Percentiles rank a stretch among this genome's conserved stretches.
Conservation (phyloP, 1,139 yeast genomes). For the Debaryomycetaceae sp. region DNA sequence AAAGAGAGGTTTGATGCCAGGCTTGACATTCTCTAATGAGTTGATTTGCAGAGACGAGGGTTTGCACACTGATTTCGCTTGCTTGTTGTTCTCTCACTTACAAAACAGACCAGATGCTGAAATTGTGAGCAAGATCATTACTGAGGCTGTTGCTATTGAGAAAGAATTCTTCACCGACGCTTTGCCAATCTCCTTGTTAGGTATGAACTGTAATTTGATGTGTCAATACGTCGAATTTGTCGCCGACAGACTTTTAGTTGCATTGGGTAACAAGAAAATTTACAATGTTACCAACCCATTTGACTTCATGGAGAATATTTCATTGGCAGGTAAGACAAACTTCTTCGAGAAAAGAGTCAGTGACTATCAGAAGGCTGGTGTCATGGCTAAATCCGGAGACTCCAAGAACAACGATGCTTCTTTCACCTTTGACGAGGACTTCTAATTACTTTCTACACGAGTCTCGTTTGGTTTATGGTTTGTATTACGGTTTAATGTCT, state of each 20-base stretch:
- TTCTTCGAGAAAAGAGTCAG: conserved; percentile 98
- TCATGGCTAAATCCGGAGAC: conserved; percentile 59
- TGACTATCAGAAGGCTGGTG: conserved; percentile 99
- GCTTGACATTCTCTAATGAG: conserved; percentile 94
- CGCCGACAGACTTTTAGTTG: conserved; percentile 88
- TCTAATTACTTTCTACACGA: conserved; percentile 18
- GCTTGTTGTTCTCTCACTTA: conserved; percentile 89
- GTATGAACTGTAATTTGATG: conserved; percentile 91
- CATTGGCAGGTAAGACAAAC: conserved; percentile 96
- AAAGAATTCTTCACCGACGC: conserved; percentile 93
- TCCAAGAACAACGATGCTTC: conserved; percentile 27
- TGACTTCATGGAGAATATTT: conserved; percentile 97
- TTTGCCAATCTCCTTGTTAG: conserved; percentile 83
- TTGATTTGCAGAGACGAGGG: conserved; percentile 98
- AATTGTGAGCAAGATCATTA: conserved; percentile 79
- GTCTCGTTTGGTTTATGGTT: background rate
- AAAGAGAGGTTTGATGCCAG: conserved; percentile 98
- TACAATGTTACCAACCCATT: conserved; percentile 92
- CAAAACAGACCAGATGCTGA: conserved; percentile 78
- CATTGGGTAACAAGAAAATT: conserved; percentile 86
- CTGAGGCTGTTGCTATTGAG: conserved; percentile 94
- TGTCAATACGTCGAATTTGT: conserved; percentile 96
- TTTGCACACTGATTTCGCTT: conserved; percentile 96
- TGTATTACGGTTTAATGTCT: background rate
- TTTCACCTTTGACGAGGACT: conserved; percentile 49